A percentile compares a stretch with the other conserved stretches of the same genome.
These are phyloP conservation scores for Pythium chondricola DNA, from an alignment of 352 stramenopile genomes.

Conservation along the genomic window DNA sequence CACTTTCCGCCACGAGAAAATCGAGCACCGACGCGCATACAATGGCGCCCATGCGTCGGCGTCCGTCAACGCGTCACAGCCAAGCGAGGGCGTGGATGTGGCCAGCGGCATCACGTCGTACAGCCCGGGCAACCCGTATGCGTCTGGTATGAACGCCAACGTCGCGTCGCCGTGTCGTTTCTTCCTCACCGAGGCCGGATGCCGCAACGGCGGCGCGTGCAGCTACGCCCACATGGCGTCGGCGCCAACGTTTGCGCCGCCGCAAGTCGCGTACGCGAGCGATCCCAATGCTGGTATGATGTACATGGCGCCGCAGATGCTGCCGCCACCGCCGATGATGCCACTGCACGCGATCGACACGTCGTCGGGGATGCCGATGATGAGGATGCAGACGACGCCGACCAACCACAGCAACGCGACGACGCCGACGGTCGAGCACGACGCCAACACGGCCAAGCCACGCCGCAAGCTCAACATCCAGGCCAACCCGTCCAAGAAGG, in stretches of 20 bases:
- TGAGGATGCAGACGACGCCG: conserved; percentile 16
- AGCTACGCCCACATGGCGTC: conserved; percentile 38
- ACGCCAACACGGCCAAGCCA: conserved; percentile 7
- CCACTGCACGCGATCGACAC: no score
- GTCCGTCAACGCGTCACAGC: no score
- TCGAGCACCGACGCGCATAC: no score
- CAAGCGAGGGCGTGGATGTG: background rate
- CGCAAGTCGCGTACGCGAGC: no score
- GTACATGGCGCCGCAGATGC: no score
- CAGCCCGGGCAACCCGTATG: conserved; percentile 36
- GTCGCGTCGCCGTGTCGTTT: conserved; percentile 40
- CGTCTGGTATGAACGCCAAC: conserved; percentile 15
- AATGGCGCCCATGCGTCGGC: no score
- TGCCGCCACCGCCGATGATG: no score
- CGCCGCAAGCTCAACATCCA: conserved; percentile 55
- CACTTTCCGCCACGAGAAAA: conserved; percentile 49
- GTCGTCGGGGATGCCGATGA: no score
- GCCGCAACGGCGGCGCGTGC: conserved; percentile 58
- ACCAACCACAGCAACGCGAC: conserved; percentile 1
- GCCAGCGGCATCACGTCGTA: conserved; percentile 12
- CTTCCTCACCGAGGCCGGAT: conserved; percentile 43
- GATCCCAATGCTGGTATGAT: no score
- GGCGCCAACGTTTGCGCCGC: background rate
- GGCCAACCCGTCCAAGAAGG: conserved; percentile 53
- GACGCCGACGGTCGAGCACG: no score